Percentiles rank a stretch among this genome's conserved stretches.
phyloP scores from a whole-genome alignment of 768 basidiomycete genomes.

The Hydnum rufescens region DNA sequence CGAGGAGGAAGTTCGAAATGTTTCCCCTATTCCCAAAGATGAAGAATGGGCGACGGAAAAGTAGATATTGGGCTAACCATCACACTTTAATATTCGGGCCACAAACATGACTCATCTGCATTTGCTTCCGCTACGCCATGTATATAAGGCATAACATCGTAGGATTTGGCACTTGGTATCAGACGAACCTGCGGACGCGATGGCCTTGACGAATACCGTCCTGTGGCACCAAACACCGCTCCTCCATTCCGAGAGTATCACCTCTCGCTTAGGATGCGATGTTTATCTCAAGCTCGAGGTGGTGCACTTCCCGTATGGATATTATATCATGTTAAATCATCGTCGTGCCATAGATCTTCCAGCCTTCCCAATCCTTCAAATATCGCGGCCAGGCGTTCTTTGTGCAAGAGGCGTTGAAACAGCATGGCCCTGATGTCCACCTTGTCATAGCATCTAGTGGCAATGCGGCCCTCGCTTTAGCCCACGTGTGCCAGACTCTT shows the following conservation, averaged over 20 bases:
- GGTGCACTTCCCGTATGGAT: too few species aligned
- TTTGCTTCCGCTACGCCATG: too few species aligned
- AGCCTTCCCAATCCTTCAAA: conserved; percentile 60
- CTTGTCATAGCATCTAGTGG: conserved; percentile 55
- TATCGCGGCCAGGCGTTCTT: conserved; percentile 50
- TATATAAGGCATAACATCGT: too few species aligned
- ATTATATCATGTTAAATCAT: too few species aligned
- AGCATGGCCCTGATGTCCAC: conserved; percentile 35
- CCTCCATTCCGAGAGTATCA: conserved; percentile 38
- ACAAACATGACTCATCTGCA: too few species aligned
- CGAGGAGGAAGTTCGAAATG: conserved; percentile 8
- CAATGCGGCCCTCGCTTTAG: conserved; percentile 58
- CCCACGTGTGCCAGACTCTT: conserved; percentile 37
- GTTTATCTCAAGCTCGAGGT: conserved; percentile 63
- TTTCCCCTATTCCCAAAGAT: background rate
- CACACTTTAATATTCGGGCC: too few species aligned
- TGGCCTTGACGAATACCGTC: too few species aligned
- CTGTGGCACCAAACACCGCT: conserved; percentile 51
- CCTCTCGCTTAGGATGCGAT: conserved; percentile 28
- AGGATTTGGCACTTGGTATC: too few species aligned
- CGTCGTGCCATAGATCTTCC: conserved; percentile 43
- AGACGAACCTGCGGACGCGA: too few species aligned
- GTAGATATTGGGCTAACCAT: too few species aligned
- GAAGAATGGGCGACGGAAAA: too few species aligned
- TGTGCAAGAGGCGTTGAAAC: conserved; percentile 29